Percentiles rank a stretch among this genome's conserved stretches.
These are phyloP conservation scores for Apiospora sp. DNA, from an alignment of 2,329 filamentous ascomycete genomes.

Conservation along the genomic window DNA sequence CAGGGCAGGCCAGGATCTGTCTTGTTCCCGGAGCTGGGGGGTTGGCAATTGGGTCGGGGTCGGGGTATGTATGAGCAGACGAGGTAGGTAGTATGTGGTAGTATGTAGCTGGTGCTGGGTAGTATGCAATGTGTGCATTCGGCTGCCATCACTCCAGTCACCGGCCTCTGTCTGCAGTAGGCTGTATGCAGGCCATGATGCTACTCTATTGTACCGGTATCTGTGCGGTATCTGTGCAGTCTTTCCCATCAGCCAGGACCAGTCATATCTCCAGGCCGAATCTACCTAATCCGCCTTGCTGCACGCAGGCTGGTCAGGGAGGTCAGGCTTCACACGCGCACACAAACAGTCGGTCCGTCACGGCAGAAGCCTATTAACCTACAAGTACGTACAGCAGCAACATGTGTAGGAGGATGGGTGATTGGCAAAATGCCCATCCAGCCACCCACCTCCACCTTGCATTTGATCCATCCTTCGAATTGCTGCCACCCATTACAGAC, in stretches of 20 bases:
- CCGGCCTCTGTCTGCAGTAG: conserved; percentile 12
- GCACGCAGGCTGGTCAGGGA: conserved; percentile 17
- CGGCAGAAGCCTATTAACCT: conserved; percentile 7
- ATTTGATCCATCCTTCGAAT: not conserved
- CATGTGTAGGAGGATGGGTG: not conserved
- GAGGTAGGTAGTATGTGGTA: not conserved
- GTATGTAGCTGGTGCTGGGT: not conserved
- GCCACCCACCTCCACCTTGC: not conserved
- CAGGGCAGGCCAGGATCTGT: conserved; percentile 20
- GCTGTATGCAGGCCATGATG: conserved; percentile 21
- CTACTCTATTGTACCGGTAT: conserved; percentile 14
- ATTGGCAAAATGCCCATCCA: not conserved
- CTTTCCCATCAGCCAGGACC: conserved; percentile 1
- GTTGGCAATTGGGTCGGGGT: not conserved
- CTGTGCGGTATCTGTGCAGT: conserved; percentile 9
- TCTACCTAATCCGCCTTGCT: conserved; percentile 21
- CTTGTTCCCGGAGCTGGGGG: conserved; percentile 22
- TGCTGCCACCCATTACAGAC: conserved; percentile 1
- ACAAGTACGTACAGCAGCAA: not conserved
- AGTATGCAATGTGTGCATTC: conserved; percentile 14
- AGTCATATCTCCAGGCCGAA: conserved; percentile 8
- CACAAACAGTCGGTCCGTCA: not conserved
- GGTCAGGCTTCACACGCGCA: conserved; percentile 11
- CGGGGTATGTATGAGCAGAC: conserved; percentile 5
- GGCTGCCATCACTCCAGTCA: conserved; percentile 20